Conservation (phyloP, 202 grass and related monocot genomes). For the Panicum hallii region DNA sequence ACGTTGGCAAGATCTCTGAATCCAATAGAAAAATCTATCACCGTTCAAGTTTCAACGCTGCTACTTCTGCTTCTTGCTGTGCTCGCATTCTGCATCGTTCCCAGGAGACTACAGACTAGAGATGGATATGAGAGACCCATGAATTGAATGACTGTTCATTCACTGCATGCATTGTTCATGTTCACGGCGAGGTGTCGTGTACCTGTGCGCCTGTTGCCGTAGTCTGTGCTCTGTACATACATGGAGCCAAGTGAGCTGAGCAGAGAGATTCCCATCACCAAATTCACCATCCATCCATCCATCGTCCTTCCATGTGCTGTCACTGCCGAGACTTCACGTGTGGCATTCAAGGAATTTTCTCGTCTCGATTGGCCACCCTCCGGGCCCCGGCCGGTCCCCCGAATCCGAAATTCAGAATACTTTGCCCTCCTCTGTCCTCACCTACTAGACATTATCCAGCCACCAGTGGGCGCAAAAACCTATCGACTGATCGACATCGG, state of each 20-base stretch:
- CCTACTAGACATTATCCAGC: background rate
- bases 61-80: background rate
- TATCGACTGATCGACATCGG: no score
- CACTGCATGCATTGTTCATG: no score
- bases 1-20: background rate
- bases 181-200: no score
- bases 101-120: background rate
- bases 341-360: background rate
- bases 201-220: no score
- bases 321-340: conserved; percentile 35
- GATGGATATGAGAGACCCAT: background rate
- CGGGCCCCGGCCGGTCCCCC: background rate
- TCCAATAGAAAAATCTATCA: background rate
- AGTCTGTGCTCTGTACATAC: background rate
- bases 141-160: background rate
- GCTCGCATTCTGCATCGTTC: background rate
- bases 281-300: background rate
- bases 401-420: background rate
- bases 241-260: conserved; percentile 2
- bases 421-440: no score
- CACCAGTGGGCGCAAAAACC: background rate
- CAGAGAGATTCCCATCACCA: conserved; percentile 24
- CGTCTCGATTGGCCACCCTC: background rate
- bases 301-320: conserved; percentile 22
- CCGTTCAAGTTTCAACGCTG: background rate